These are phyloP conservation scores for Pseudoscleropodium purum DNA, from an alignment of 225 moss, liverwort and hornwort species.

Conservation along the genomic window DNA sequence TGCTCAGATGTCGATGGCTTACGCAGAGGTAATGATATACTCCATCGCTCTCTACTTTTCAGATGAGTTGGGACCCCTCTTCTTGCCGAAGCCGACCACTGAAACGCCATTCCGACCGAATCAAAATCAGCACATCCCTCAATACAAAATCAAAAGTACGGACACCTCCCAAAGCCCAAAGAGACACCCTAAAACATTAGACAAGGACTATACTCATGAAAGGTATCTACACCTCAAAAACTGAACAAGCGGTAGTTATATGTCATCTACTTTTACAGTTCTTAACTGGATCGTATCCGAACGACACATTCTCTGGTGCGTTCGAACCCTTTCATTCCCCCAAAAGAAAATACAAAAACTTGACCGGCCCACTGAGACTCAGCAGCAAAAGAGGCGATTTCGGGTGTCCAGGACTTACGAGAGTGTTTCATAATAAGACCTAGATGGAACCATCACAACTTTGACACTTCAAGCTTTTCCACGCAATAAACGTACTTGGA, in stretches of 20 bases:
- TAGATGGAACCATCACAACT: not conserved
- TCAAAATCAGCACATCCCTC: not conserved
- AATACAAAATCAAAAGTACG: not conserved
- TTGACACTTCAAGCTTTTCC: not conserved
- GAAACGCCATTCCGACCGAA: not conserved
- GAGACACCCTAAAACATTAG: not conserved
- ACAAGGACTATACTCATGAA: not conserved
- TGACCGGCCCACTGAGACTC: not conserved
- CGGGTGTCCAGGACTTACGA: not conserved
- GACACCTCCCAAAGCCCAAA: not conserved
- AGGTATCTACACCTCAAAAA: not conserved
- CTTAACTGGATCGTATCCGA: not conserved
- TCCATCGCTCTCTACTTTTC: constrained; percentile 37
- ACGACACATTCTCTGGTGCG: not conserved
- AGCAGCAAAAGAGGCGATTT: not conserved
- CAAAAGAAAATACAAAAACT: not conserved
- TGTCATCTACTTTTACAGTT: not conserved
- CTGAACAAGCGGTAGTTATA: not conserved
- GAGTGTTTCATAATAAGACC: not conserved
- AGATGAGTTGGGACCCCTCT: constrained; percentile 71
- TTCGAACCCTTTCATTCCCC: not conserved
- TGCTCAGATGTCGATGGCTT: not conserved
- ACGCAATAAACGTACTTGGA: too few relatives aligned
- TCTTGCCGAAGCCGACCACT: constrained; percentile 81
- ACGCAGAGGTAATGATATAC: not conserved